These are phyloP conservation scores for Breviolum minutum DNA, from an alignment of 73 alveolate genomes.

Conservation along the genomic window DNA sequence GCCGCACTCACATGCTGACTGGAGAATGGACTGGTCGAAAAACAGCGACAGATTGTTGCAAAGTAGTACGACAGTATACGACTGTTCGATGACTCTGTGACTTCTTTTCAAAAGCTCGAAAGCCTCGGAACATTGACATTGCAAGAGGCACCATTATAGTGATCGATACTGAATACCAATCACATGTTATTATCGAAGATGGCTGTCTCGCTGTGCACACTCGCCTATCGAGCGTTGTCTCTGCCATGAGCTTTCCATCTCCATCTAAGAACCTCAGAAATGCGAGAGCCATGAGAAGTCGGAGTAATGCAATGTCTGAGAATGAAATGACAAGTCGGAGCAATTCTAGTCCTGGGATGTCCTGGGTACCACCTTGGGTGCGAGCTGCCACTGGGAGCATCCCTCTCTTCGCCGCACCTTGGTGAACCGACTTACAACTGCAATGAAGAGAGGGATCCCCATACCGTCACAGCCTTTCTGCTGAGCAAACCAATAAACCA, in stretches of 20 bases:
- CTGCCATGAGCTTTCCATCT: neutral
- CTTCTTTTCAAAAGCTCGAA: neutral
- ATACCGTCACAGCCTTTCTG: too few species aligned
- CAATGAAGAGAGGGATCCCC: too few species aligned
- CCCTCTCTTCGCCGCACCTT: conserved; percentile 30
- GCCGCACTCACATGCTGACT: neutral
- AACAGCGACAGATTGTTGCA: too few species aligned
- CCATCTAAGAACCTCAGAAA: conserved; percentile 8
- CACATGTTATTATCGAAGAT: neutral
- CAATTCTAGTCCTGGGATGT: neutral
- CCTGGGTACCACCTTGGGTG: neutral
- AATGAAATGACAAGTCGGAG: neutral
- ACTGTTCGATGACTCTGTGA: too few species aligned
- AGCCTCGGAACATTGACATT: neutral
- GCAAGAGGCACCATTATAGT: neutral
- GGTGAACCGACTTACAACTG: neutral
- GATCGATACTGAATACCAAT: neutral
- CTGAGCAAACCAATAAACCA: too few species aligned
- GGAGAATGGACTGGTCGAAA: conserved; percentile 36
- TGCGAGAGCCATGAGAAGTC: neutral
- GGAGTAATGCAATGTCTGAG: neutral
- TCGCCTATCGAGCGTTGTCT: conserved; percentile 32
- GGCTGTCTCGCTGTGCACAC: too few species aligned
- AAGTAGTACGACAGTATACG: too few species aligned
- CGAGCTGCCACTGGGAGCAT: conserved; percentile 4